Evolutionary conservation across 2,329 filamentous ascomycete genomes (phyloP), one percentile per base, ranked within the genome.

Genomic region (Kalaharituber pfeilii): DNA sequence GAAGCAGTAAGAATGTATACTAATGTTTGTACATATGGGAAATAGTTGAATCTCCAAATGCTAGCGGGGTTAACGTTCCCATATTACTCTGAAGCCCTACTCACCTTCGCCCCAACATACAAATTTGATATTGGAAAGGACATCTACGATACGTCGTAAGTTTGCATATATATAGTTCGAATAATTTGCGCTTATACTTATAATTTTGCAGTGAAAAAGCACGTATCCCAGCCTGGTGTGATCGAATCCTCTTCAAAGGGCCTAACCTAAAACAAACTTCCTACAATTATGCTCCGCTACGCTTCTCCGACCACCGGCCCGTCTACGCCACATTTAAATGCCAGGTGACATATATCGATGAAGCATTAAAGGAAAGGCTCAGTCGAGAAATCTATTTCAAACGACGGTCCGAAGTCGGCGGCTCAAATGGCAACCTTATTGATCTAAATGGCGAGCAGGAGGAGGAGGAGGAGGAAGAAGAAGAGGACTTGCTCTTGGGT

Each of bases 181-280:
- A 39, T 28, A 22, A 9, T 25, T 39, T 8, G 33, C 15, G 8
- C 44, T 44, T 50, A 2, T 20, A 3, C 45, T 20, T 26, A 11
- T 11, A 9, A n/a, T 28, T 3, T n/a, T 49, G 13, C 51, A 84
- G 81, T 50, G 89, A 96, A 65, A 98, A 98, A 67, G 80, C 82
- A 53, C 81, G 91, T 15, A 95, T 96, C 58, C 91, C 91, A 2
- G 91, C 91, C 0, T 98, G 91, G 91, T 95, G 88, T 57, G 91
- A 98, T 68, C 84, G 91, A 33, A 84, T 98, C 47, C 71, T 98
- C 7, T 82, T 85, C 56, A 93, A 88, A 69, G 91, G 91, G 6
- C 72, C 77, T 56, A 88, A 86, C 62, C 75, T 98, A 30, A 80
- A 81, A 42, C 91, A 96, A 66, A 72, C 84, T 9, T 76, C 84